A percentile compares a stretch with the other conserved stretches of the same genome.
phyloP scores from a whole-genome alignment of 768 basidiomycete genomes.

The Lentinula guzmanii region DNA sequence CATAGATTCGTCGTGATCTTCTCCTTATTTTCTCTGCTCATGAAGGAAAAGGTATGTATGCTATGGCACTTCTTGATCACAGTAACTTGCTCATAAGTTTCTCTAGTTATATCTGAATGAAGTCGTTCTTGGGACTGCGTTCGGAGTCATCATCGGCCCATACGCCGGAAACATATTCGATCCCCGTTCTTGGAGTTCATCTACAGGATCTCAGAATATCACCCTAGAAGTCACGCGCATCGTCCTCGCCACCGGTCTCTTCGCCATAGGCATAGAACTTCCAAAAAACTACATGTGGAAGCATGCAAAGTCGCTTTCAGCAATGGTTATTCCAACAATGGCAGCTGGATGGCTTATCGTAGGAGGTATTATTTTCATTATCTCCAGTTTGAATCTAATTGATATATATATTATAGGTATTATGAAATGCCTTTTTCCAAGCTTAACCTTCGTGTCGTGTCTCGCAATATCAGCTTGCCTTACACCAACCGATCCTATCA shows the following conservation, averaged over 20 bases:
- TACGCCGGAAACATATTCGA: constrained; percentile 66
- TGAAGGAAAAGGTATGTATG: constrained; percentile 66
- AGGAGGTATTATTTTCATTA: constrained; percentile 34
- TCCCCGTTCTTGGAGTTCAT: constrained; percentile 65
- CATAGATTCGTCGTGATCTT: constrained; percentile 40
- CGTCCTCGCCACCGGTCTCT: constrained; percentile 87
- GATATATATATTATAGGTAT: constrained; percentile 37
- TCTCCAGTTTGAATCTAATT: neutral
- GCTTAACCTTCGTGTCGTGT: constrained; percentile 63
- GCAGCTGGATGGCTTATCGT: constrained; percentile 79
- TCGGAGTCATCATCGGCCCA: constrained; percentile 60
- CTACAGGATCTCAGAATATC: constrained; percentile 40
- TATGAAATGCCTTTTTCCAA: constrained; percentile 67
- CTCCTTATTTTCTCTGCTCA: constrained; percentile 74
- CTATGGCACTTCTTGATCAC: neutral
- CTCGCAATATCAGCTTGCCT: constrained; percentile 86
- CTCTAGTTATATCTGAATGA: constrained; percentile 82
- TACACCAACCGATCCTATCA: constrained; percentile 93
- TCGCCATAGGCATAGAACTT: constrained; percentile 93
- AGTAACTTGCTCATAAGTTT: neutral
- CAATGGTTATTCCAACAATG: constrained; percentile 81
- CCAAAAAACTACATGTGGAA: constrained; percentile 78
- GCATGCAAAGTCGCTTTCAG: constrained; percentile 64
- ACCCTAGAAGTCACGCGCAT: constrained; percentile 86
- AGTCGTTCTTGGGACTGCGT: constrained; percentile 83